These are phyloP conservation scores for Termitomyces sp. DNA, from an alignment of 768 basidiomycete genomes.

Conservation along the genomic window DNA sequence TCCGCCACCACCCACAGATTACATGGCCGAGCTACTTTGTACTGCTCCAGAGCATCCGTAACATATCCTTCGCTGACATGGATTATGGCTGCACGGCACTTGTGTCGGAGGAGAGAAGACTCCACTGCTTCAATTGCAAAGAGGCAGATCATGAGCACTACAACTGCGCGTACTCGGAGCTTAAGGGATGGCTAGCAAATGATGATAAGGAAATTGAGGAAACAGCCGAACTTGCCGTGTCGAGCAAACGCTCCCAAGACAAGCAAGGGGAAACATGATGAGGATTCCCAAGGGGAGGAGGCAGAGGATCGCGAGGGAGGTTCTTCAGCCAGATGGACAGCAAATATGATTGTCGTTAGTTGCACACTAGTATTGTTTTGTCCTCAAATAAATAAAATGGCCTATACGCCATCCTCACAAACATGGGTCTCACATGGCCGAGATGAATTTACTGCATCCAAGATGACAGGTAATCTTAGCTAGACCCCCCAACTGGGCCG, in stretches of 20 bases:
- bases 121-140: background rate
- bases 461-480: too few relatives aligned
- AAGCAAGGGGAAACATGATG: background rate
- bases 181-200: background rate
- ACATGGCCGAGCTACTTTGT: background rate
- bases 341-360: too few relatives aligned
- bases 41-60: fast-evolving
- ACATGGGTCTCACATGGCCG: too few relatives aligned
- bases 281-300: background rate
- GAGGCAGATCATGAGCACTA: background rate
- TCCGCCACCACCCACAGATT: background rate
- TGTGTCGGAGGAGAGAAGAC: background rate
- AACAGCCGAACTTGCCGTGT: background rate
- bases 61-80: background rate
- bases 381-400: too few relatives aligned
- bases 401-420: too few relatives aligned
- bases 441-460: too few relatives aligned
- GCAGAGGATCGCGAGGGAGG: background rate
- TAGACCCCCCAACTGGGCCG: too few relatives aligned
- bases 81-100: background rate
- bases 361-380: too few relatives aligned
- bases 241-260: background rate
- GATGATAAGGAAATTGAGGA: background rate
- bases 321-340: too few relatives aligned
- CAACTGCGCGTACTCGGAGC: background rate